Conservation (phyloP, 2,329 filamentous ascomycete genomes). For the Aureobasidium sp. region DNA sequence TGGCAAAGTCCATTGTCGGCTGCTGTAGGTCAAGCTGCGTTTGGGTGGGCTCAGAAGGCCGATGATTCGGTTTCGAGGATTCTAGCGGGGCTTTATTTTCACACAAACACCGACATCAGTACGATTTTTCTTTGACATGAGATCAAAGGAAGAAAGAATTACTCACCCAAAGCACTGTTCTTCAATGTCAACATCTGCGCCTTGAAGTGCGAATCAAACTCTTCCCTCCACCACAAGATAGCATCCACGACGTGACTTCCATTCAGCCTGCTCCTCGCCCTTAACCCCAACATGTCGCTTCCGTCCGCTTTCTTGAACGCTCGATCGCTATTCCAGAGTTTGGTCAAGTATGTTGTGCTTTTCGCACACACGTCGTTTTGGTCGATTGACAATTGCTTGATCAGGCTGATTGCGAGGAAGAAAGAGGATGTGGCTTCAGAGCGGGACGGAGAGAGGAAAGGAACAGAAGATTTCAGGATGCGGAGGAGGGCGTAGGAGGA, state of each 20-base stretch:
- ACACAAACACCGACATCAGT: not conserved
- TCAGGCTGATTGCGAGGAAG: not conserved
- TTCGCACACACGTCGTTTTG: not conserved
- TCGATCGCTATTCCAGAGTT: not conserved
- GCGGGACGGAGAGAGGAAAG: not conserved
- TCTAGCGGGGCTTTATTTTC: not conserved
- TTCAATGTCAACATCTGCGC: not conserved
- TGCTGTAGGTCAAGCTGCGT: not conserved
- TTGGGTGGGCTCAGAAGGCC: not conserved
- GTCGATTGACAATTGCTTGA: not conserved
- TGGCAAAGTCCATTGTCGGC: not conserved
- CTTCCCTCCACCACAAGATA: constrained; percentile 4
- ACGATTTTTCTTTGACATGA: not conserved
- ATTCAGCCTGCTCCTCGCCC: not conserved
- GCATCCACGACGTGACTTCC: constrained; percentile 1
- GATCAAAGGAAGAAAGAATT: too few species aligned
- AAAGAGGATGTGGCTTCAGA: not conserved
- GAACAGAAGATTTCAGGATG: not conserved
- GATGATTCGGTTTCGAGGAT: not conserved
- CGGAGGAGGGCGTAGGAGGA: not conserved
- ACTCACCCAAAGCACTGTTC: constrained; percentile 2
- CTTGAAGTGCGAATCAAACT: constrained; percentile 4
- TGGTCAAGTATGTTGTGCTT: not conserved
- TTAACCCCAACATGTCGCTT: not conserved
- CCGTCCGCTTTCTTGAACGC: constrained; percentile 10